phyloP scores from a whole-genome alignment of 2,329 filamentous ascomycete genomes.

The Metarhizium rileyi region DNA sequence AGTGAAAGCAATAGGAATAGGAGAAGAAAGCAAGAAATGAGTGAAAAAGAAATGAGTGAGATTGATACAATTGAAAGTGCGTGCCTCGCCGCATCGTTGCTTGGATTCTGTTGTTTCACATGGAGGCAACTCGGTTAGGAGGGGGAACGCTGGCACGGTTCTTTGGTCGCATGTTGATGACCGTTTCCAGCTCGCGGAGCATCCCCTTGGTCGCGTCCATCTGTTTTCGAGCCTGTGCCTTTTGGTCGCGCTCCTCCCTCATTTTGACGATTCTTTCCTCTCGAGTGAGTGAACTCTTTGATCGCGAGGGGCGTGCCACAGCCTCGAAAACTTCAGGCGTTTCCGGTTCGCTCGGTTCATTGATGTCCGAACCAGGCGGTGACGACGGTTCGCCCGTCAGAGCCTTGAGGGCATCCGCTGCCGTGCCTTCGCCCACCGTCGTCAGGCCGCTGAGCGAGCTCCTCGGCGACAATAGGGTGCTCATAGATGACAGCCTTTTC shows the following conservation, averaged over 20 bases:
- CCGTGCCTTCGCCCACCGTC: slow-evolving; percentile 44
- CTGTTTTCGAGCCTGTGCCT: slow-evolving; percentile 62
- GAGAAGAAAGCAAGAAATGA: background rate
- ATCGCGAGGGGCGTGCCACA: slow-evolving; percentile 57
- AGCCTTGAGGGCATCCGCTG: slow-evolving; percentile 58
- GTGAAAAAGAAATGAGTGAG: background rate
- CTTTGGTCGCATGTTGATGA: slow-evolving; percentile 54
- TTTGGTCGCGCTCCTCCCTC: slow-evolving; percentile 72
- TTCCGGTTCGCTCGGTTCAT: slow-evolving; percentile 49
- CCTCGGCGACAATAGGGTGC: slow-evolving; percentile 47
- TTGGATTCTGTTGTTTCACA: slow-evolving; percentile 21
- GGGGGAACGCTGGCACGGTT: slow-evolving; percentile 27
- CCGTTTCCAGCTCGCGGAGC: slow-evolving; percentile 84
- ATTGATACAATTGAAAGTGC: no score
- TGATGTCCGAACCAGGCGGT: slow-evolving; percentile 40
- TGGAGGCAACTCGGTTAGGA: slow-evolving; percentile 25
- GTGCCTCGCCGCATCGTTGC: background rate
- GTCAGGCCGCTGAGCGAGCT: slow-evolving; percentile 59
- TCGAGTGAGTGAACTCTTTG: slow-evolving; percentile 62
- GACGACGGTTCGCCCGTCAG: slow-evolving; percentile 61
- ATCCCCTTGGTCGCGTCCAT: slow-evolving; percentile 78
- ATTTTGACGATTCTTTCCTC: slow-evolving; percentile 85
- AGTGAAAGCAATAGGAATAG: background rate
- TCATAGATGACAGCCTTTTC: slow-evolving; percentile 55
- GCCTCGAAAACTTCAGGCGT: slow-evolving; percentile 85